Evolutionary conservation across 2,329 filamentous ascomycete species (phyloP), one percentile per base, ranked within the genome.

Genomic region (Cytospora leucostoma): DNA sequence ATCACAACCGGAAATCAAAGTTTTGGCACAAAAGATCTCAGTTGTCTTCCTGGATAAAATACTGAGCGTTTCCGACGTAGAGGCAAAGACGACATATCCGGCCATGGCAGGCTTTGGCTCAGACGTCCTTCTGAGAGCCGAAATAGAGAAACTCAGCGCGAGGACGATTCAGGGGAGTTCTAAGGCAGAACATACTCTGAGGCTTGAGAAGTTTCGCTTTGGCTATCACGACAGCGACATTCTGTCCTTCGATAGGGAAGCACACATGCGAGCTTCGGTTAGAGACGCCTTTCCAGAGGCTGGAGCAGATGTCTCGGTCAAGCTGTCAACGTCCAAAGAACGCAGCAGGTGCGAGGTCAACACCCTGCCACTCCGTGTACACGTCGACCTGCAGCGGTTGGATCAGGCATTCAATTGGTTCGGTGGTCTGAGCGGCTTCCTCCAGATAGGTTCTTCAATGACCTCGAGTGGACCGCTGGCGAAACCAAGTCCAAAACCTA

Each of bases 321-420:
- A 82, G 63, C 73, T 87, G 33, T 70, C 76, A 0, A 80, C 82
- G 67, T 75, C 79, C 2, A 66, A 74, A 1, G 76, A 79, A 1
- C 75, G 74, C 6, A 81, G 77, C 15, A 79, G 78, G 62, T 82
- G 90, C 17, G 86, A 90, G 37, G 73, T 97, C 15, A 85, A 87
- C 59, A 96, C 93, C 0, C 80, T 96, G 11, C 92, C 93, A 7
- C 75, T 97, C 1, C 85, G 88, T 64, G 74, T 97, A 11, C 84
- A 88, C 62, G 76, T 98, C 49, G 91, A 98, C 71, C 78, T 97
- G 17, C 88, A 89, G 67, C 85, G 86, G 61, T 78, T 98, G 27
- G 95, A 98, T 69, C 93, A 97, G 70, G 91, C 91, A 0, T 87
- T 98, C 65, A 86, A 87, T 62, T 92, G 91, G 82, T 93, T 97